A percentile compares a stretch with the other conserved stretches of the same genome.
Conservation (phyloP, 2,329 filamentous ascomycete species). For the Phialophora verrucosa region DNA sequence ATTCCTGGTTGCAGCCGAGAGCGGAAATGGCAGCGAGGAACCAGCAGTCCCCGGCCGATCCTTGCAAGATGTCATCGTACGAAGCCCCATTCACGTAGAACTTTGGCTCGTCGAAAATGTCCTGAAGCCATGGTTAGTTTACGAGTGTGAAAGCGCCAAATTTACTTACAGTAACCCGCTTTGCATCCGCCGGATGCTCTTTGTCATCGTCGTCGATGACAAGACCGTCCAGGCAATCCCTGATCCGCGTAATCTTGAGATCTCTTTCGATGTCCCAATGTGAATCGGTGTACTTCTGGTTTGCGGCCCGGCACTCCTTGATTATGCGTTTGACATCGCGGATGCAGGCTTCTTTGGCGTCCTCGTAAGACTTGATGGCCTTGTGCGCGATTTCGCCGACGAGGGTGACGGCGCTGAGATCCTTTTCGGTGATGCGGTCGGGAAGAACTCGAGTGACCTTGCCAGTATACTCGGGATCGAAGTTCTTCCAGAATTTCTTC, state of each 20-base stretch:
- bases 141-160: neutral
- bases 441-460: conserved; percentile 76
- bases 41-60: conserved; percentile 75
- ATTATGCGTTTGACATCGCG: conserved; percentile 65
- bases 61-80: conserved; percentile 79
- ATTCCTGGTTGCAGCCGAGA: conserved; percentile 72
- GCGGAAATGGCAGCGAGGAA: conserved; percentile 80
- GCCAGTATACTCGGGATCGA: conserved; percentile 72
- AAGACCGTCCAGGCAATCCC: conserved; percentile 60
- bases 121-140: conserved; percentile 45
- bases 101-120: conserved; percentile 76
- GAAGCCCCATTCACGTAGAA: conserved; percentile 80
- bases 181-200: conserved; percentile 72
- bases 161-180: conserved; percentile 64
- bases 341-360: conserved; percentile 71
- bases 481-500: conserved; percentile 76
- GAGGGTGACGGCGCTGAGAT: conserved; percentile 66
- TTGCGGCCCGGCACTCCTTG: conserved; percentile 72
- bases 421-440: conserved; percentile 59
- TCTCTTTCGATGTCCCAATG: conserved; percentile 85
- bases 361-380: conserved; percentile 71
- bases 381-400: conserved; percentile 62
- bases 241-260: conserved; percentile 59
- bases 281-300: conserved; percentile 88
- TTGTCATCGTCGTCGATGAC: conserved; percentile 41